These are phyloP conservation scores for Kwoniella europaea DNA, from an alignment of 768 basidiomycete genomes.

Conservation along the genomic window DNA sequence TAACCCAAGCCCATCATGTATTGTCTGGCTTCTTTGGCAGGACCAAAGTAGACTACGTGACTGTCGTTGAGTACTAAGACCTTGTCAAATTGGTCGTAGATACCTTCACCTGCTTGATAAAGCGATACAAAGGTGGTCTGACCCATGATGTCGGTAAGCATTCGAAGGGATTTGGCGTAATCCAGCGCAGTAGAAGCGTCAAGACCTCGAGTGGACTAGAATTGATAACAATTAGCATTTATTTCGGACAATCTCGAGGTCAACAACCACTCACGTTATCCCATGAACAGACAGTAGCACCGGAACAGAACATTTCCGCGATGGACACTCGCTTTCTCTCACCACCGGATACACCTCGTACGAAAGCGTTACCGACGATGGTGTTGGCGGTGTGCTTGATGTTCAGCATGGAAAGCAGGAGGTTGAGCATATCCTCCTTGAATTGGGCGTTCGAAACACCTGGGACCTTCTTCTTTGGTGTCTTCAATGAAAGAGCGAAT, in stretches of 20 bases:
- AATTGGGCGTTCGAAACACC: conserved; percentile 61
- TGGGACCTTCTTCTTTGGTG: conserved; percentile 67
- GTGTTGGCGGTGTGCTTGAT: conserved; percentile 61
- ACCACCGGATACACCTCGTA: conserved; percentile 62
- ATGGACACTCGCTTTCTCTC: conserved; percentile 63
- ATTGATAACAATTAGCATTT: conserved; percentile 37
- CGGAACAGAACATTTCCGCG: conserved; percentile 59
- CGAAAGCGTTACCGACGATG: conserved; percentile 59
- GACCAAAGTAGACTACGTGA: conserved; percentile 75
- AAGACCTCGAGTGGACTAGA: conserved; percentile 48
- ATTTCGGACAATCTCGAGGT: background rate
- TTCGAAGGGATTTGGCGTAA: conserved; percentile 75
- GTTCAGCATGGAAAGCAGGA: conserved; percentile 65
- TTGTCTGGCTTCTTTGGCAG: conserved; percentile 67
- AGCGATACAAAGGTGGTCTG: conserved; percentile 74
- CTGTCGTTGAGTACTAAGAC: conserved; percentile 79
- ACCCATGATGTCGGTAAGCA: conserved; percentile 71
- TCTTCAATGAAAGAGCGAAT: conserved; percentile 67
- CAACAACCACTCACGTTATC: conserved; percentile 66
- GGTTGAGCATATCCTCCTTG: conserved; percentile 60
- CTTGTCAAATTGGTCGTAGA: conserved; percentile 72
- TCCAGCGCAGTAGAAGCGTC: conserved; percentile 83
- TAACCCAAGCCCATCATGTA: conserved; percentile 80
- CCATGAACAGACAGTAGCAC: conserved; percentile 58
- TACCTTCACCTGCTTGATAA: conserved; percentile 78